Conservation (phyloP, 2,329 filamentous ascomycete species). For the Colletotrichum euphorbiae region DNA sequence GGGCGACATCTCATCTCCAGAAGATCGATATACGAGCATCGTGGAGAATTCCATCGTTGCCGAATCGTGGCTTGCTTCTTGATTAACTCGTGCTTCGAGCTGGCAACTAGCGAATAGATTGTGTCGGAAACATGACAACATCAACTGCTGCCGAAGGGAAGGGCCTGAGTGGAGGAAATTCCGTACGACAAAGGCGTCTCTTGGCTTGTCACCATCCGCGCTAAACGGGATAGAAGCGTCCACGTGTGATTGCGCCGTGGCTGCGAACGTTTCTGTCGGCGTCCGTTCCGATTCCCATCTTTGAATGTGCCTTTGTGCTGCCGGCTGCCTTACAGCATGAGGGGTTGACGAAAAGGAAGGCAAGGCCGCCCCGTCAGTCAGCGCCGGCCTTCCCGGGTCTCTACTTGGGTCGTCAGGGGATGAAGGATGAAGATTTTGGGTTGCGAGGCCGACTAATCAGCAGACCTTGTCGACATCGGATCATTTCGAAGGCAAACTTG, state of each 20-base stretch:
- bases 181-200: conserved; percentile 16
- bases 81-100: conserved; percentile 1
- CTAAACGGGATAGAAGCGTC: not conserved
- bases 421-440: not conserved
- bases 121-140: conserved; percentile 6
- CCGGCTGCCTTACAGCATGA: conserved; percentile 1
- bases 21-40: not conserved
- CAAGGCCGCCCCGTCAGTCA: not conserved
- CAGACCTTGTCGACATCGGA: conserved; percentile 29
- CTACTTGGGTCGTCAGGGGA: not conserved
- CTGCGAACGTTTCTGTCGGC: conserved; percentile 13
- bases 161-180: not conserved
- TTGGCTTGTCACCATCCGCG: conserved; percentile 2
- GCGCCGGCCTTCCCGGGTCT: not conserved
- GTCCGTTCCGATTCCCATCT: not conserved
- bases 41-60: not conserved
- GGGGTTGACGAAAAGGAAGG: not conserved
- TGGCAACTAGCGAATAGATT: conserved; percentile 10
- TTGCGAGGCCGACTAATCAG: not conserved
- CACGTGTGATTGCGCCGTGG: conserved; percentile 1
- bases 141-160: not conserved
- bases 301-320: conserved; percentile 7
- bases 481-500: not conserved
- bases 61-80: conserved; percentile 26
- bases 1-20: not conserved